phyloP scores from a whole-genome alignment of 345 rosid genomes.

The Eucalyptus leucophloia region DNA sequence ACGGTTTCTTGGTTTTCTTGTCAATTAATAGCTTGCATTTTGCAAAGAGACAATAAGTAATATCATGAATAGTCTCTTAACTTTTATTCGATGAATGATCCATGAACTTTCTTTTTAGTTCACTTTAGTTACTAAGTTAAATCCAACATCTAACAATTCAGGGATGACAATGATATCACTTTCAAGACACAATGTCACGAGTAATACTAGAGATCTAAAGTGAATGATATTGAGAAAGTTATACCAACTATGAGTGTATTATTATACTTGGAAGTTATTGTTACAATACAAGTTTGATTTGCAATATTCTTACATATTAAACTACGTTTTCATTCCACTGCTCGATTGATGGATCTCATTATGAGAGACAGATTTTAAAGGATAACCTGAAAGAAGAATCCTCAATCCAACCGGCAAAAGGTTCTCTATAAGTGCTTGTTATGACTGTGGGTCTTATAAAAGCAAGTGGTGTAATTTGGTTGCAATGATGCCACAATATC shows the following conservation, averaged over 20 bases:
- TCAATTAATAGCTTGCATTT: neutral
- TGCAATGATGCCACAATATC: neutral
- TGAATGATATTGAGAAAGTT: neutral
- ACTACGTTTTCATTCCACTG: neutral
- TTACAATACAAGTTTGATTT: neutral
- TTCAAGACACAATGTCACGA: neutral
- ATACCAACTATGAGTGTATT: neutral
- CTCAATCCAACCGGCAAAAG: neutral
- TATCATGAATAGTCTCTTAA: neutral
- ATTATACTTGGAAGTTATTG: neutral
- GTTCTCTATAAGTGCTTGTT: neutral
- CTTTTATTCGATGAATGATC: no score
- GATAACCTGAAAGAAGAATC: neutral
- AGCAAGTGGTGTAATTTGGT: neutral
- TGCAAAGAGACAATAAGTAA: neutral
- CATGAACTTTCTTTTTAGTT: neutral
- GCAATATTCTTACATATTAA: no score
- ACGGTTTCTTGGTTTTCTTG: neutral
- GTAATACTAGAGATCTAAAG: neutral
- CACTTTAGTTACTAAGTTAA: neutral
- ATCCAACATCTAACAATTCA: neutral
- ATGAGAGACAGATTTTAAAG: neutral
- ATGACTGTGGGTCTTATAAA: neutral
- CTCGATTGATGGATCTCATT: no score
- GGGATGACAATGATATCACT: neutral